Conservation (phyloP, 768 basidiomycete species). For the Phanerochaete carnosa region DNA sequence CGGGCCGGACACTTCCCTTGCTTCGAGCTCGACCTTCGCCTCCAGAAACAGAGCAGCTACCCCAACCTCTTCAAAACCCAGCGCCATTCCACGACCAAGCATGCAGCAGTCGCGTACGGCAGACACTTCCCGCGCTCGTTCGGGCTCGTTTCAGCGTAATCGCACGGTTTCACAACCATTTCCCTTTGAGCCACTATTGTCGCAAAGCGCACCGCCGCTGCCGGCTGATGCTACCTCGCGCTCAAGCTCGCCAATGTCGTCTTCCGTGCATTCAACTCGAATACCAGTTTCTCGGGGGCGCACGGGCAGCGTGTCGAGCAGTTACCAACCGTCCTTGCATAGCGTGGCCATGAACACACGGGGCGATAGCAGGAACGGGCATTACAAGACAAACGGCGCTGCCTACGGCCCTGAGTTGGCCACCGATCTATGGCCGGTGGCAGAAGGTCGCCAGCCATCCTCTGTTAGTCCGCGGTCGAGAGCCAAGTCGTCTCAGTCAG, state of each 20-base stretch:
- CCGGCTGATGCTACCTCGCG: slow-evolving; percentile 32
- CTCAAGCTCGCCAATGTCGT: slow-evolving; percentile 32
- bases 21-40: slow-evolving; percentile 16
- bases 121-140: slow-evolving; percentile 17
- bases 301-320: slow-evolving; percentile 40
- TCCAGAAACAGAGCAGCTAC: slow-evolving; percentile 15
- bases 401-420: slow-evolving; percentile 17
- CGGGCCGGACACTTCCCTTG: slow-evolving; percentile 43
- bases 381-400: slow-evolving; percentile 13
- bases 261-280: slow-evolving; percentile 37
- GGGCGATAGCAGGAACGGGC: slow-evolving; percentile 33
- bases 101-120: slow-evolving; percentile 35
- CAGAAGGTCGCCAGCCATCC: slow-evolving; percentile 20
- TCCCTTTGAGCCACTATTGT: slow-evolving; percentile 33
- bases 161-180: slow-evolving; percentile 69
- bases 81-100: slow-evolving; percentile 48
- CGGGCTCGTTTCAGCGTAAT: slow-evolving; percentile 39
- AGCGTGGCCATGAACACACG: slow-evolving; percentile 22
- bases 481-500: slow-evolving; percentile 30
- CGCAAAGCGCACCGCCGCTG: slow-evolving; percentile 24
- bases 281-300: slow-evolving; percentile 44
- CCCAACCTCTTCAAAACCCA: slow-evolving; percentile 27
- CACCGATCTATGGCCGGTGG: slow-evolving; percentile 28
- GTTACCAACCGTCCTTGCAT: slow-evolving; percentile 28
- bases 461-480: slow-evolving; percentile 28